phyloP scores from a whole-genome alignment of 2,329 filamentous ascomycete species.

The Camptophora hylomeconis region DNA sequence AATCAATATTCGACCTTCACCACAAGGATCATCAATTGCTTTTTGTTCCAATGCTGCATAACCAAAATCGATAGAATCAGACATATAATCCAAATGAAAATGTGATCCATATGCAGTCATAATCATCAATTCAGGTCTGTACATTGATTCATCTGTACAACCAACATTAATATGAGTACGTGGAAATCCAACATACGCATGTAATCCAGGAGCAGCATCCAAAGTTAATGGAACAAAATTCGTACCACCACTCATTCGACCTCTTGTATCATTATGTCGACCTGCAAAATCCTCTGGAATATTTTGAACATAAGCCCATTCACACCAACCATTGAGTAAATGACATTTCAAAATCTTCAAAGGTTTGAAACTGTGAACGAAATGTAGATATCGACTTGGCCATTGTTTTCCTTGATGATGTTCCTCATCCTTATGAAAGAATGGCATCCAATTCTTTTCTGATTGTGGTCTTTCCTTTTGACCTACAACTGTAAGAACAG shows the following conservation, averaged over 20 bases:
- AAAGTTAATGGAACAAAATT: constrained; percentile 15
- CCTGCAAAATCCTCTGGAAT: constrained; percentile 9
- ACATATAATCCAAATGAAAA: constrained; percentile 17
- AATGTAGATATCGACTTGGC: constrained; percentile 9
- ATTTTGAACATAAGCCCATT: constrained; percentile 11
- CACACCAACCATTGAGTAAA: constrained; percentile 12
- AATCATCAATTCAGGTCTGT: constrained; percentile 16
- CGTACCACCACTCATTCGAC: constrained; percentile 14
- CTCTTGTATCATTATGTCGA: constrained; percentile 10
- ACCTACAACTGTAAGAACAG: constrained; percentile 14
- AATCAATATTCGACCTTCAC: constrained; percentile 15
- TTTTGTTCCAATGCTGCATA: constrained; percentile 12
- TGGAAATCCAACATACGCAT: constrained; percentile 13
- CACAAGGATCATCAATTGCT: constrained; percentile 12
- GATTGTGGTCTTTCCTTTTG: constrained; percentile 7
- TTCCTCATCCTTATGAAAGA: constrained; percentile 13
- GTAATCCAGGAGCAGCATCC: constrained; percentile 8
- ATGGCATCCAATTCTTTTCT: constrained; percentile 19
- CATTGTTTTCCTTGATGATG: constrained; percentile 3
- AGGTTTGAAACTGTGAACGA: constrained; percentile 10
- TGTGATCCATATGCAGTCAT: constrained; percentile 11
- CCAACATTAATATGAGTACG: constrained; percentile 13
- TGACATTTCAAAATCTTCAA: constrained; percentile 12
- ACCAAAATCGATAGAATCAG: constrained; percentile 15
- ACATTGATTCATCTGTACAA: constrained; percentile 11